Conservation (phyloP, 371 early-diverging fungal genomes). For the Mortierella sp. region DNA sequence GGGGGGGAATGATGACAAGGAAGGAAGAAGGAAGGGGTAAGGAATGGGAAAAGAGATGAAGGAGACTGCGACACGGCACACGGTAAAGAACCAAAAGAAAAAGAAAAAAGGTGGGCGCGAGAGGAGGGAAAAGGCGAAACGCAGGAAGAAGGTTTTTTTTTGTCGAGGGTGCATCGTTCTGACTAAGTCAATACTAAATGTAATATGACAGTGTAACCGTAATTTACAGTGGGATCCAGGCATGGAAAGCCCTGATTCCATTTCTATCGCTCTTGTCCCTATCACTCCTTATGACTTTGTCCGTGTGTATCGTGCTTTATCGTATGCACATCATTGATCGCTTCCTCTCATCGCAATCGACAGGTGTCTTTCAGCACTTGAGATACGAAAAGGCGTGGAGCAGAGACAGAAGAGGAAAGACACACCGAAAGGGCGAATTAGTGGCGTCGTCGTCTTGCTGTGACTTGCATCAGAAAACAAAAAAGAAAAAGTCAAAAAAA, state of each 20-base stretch:
- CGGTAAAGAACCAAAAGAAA: neutral
- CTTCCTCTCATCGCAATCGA: too few relatives aligned
- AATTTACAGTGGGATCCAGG: neutral
- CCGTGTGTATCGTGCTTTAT: neutral
- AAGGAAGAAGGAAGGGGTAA: neutral
- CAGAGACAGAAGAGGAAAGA: neutral
- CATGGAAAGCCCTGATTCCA: neutral
- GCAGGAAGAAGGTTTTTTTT: neutral
- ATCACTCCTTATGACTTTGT: too few relatives aligned
- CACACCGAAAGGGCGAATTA: neutral
- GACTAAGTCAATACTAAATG: neutral
- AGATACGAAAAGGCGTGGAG: neutral
- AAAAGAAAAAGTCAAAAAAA: neutral
- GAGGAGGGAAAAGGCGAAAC: neutral
- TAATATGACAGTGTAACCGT: slow-evolving; percentile 1
- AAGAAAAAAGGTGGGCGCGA: neutral
- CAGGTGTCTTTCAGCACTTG: too few relatives aligned
- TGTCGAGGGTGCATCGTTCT: neutral
- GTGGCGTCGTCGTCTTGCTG: neutral
- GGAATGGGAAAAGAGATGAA: neutral
- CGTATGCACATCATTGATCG: too few relatives aligned
- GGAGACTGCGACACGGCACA: slow-evolving; percentile 4
- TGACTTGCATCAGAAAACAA: slow-evolving; percentile 2
- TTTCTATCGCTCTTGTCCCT: neutral
- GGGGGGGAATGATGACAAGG: neutral